phyloP scores from a whole-genome alignment of 164 flowering plant genomes.

The Chimonanthus salicifolius region DNA sequence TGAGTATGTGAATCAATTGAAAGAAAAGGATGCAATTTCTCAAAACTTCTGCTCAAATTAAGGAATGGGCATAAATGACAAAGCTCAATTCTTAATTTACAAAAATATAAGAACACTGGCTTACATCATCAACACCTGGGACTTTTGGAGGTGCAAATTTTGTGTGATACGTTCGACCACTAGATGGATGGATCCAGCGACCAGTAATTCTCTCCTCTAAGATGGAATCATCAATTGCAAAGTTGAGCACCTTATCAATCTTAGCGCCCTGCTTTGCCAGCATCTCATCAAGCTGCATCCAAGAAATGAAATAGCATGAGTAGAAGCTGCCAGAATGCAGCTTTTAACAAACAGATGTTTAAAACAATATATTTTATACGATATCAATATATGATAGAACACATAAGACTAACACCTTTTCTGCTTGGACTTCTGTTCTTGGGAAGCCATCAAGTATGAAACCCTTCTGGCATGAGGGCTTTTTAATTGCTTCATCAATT shows the following conservation, averaged over 20 bases:
- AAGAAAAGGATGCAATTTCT: not conserved
- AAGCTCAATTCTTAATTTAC: not conserved
- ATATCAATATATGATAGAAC: not conserved
- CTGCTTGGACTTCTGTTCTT: slow-evolving; percentile 86
- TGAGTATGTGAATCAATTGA: not conserved
- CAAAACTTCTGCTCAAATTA: not conserved
- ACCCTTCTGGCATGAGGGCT: slow-evolving; percentile 91
- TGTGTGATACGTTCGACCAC: slow-evolving; percentile 91
- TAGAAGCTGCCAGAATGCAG: not conserved
- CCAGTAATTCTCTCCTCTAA: slow-evolving; percentile 98
- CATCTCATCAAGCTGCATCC: slow-evolving; percentile 93
- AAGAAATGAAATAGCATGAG: slow-evolving; percentile 8
- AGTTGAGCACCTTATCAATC: slow-evolving; percentile 93
- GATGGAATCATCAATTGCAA: slow-evolving; percentile 89
- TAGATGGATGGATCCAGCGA: slow-evolving; percentile 91
- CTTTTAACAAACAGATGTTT: not conserved
- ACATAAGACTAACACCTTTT: slow-evolving; percentile 51
- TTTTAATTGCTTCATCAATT: slow-evolving; percentile 86
- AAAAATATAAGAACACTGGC: slow-evolving; percentile 11
- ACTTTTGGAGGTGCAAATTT: slow-evolving; percentile 94
- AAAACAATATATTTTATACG: not conserved
- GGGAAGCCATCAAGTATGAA: slow-evolving; percentile 98
- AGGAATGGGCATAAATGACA: not conserved
- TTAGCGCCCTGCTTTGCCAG: slow-evolving; percentile 72
- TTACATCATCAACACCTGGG: slow-evolving; percentile 95